phyloP scores from a whole-genome alignment of 1,284 basidiomycete species.

The Mycosarcoma mackinlayi region DNA sequence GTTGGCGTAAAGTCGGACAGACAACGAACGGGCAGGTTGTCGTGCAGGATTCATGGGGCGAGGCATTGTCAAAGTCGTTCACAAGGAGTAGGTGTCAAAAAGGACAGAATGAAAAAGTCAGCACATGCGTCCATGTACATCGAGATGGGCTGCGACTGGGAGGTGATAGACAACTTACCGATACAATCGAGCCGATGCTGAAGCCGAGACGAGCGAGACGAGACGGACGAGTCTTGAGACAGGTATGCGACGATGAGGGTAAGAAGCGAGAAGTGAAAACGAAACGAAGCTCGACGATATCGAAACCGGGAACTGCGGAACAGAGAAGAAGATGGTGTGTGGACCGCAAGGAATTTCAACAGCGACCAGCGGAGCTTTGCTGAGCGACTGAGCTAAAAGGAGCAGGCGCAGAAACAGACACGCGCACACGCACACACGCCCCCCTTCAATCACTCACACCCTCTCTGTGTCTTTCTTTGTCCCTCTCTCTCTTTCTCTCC shows the following conservation, averaged over 20 bases:
- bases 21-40: too few species aligned
- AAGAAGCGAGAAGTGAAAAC: constrained; percentile 18
- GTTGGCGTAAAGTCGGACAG: too few species aligned
- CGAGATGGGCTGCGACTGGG: background rate
- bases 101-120: too few species aligned
- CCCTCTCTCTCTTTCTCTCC: background rate
- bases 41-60: too few species aligned
- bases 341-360: background rate
- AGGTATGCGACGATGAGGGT: constrained; percentile 26
- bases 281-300: constrained; percentile 54
- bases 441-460: background rate
- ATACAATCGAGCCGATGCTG: constrained; percentile 55
- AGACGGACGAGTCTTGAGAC: constrained; percentile 46
- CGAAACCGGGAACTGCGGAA: constrained; percentile 46
- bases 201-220: constrained; percentile 47
- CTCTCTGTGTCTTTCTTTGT: background rate
- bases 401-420: constrained; percentile 10
- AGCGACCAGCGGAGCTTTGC: constrained; percentile 16
- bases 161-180: constrained; percentile 32
- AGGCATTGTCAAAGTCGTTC: too few species aligned
- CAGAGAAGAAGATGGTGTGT: constrained; percentile 30
- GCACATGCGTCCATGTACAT: too few species aligned
- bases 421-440: constrained; percentile 8
- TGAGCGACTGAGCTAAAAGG: background rate
- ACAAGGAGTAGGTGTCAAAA: too few species aligned